Conservation (phyloP, 371 early-diverging fungal species). For the Mortierella sp. region DNA sequence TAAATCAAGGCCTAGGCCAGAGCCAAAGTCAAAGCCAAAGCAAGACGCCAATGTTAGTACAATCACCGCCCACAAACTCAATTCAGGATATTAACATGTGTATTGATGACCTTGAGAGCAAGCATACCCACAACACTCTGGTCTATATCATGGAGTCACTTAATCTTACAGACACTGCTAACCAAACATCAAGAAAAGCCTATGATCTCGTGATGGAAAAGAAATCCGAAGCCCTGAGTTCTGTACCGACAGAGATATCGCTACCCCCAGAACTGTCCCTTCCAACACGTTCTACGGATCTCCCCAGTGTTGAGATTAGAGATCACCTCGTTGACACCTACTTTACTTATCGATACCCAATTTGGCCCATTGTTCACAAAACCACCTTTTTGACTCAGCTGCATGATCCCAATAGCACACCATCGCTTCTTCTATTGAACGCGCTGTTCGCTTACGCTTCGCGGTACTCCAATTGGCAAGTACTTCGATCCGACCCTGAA, state of each 20-base stretch:
- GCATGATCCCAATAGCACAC: slow-evolving; percentile 58
- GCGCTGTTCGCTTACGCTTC: slow-evolving; percentile 55
- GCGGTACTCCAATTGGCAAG: slow-evolving; percentile 47
- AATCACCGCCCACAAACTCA: slow-evolving; percentile 46
- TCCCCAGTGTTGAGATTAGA: slow-evolving; percentile 50
- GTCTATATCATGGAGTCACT: slow-evolving; percentile 57
- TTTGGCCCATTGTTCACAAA: slow-evolving; percentile 58
- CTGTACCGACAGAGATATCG: slow-evolving; percentile 44
- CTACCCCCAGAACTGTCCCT: slow-evolving; percentile 47
- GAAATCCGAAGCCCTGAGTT: slow-evolving; percentile 31
- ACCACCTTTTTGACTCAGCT: slow-evolving; percentile 50
- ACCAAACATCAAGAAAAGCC: slow-evolving; percentile 43
- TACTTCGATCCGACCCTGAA: slow-evolving; percentile 51
- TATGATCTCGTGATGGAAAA: slow-evolving; percentile 55
- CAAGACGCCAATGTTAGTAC: slow-evolving; percentile 42
- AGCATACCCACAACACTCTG: slow-evolving; percentile 57
- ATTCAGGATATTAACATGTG: slow-evolving; percentile 54
- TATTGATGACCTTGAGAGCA: slow-evolving; percentile 56
- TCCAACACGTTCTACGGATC: slow-evolving; percentile 49
- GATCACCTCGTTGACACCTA: slow-evolving; percentile 55
- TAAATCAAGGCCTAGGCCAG: slow-evolving; percentile 15
- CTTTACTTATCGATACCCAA: slow-evolving; percentile 53
- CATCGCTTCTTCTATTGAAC: slow-evolving; percentile 56
- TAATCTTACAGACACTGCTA: slow-evolving; percentile 44
- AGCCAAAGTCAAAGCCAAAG: slow-evolving; percentile 33